phyloP scores from a whole-genome alignment of 805 yeast genomes.

The Candida vartiovaarae region DNA sequence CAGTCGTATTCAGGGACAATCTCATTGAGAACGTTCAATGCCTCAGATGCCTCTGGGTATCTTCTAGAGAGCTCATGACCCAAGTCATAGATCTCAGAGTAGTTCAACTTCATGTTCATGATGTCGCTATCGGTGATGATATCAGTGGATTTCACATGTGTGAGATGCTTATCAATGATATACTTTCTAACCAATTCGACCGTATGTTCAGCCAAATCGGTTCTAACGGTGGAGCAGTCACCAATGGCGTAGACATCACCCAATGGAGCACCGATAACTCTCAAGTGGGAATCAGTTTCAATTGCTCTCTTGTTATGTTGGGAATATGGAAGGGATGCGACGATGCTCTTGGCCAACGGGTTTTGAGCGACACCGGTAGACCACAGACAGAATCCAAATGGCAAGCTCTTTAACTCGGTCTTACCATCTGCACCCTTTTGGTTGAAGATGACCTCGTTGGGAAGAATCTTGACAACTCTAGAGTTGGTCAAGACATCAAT shows the following conservation, averaged over 20 bases:
- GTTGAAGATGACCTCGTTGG: slow-evolving; percentile 51
- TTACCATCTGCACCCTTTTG: slow-evolving; percentile 38
- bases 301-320: slow-evolving; percentile 66
- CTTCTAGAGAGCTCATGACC: slow-evolving; percentile 40
- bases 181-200: slow-evolving; percentile 42
- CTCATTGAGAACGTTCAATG: slow-evolving; percentile 42
- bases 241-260: slow-evolving; percentile 71
- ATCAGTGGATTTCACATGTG: slow-evolving; percentile 26
- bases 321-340: slow-evolving; percentile 34
- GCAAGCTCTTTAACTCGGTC: slow-evolving; percentile 37
- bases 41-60: slow-evolving; percentile 54
- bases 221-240: slow-evolving; percentile 62
- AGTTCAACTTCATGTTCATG: slow-evolving; percentile 38
- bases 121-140: slow-evolving; percentile 46
- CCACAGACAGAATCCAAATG: slow-evolving; percentile 68
- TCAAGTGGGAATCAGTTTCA: slow-evolving; percentile 66
- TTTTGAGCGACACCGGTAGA: slow-evolving; percentile 69
- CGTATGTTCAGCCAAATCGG: slow-evolving; percentile 50
- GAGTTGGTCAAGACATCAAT: slow-evolving; percentile 60
- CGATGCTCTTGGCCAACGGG: slow-evolving; percentile 52
- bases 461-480: slow-evolving; percentile 50
- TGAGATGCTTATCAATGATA: slow-evolving; percentile 35
- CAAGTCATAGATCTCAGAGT: slow-evolving; percentile 41
- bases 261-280: slow-evolving; percentile 60
- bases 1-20: slow-evolving; percentile 46